Evolutionary conservation across 352 stramenopile genomes (phyloP).

Genomic region (Phytophthora ramorum): DNA sequence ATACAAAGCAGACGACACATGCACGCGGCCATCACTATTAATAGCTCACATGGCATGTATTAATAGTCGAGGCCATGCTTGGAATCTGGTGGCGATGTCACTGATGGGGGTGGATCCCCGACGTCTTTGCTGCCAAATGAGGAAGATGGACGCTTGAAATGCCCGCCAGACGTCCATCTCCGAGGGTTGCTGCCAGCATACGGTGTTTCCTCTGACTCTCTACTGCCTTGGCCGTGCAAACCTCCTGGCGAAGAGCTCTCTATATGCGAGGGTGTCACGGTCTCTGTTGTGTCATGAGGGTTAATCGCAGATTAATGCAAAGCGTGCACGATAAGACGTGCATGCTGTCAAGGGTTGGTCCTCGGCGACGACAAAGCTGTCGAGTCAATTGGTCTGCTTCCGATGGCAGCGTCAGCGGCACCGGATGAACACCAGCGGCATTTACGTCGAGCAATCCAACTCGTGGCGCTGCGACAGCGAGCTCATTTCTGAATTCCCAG

Average conservation of each 20-base stretch:
- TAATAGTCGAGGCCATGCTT: no score
- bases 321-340: neutral
- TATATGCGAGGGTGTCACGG: neutral
- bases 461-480: no score
- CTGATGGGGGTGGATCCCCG: slow-evolving; percentile 1
- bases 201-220: neutral
- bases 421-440: neutral
- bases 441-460: no score
- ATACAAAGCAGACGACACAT: no score
- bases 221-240: neutral
- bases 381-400: neutral
- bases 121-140: slow-evolving; percentile 16
- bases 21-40: no score
- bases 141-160: slow-evolving; percentile 14
- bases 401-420: slow-evolving; percentile 8
- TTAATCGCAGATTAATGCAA: slow-evolving; percentile 12
- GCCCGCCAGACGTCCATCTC: neutral
- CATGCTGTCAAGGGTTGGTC: no score
- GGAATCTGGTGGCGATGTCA: no score
- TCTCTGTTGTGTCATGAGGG: no score
- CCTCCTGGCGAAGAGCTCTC: neutral
- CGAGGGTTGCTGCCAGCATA: neutral
- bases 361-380: neutral
- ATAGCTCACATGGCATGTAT: no score
- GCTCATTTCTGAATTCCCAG: slow-evolving; percentile 7